These are phyloP conservation scores for Russula lepida DNA, from an alignment of 768 basidiomycete species.

Conservation along the genomic window DNA sequence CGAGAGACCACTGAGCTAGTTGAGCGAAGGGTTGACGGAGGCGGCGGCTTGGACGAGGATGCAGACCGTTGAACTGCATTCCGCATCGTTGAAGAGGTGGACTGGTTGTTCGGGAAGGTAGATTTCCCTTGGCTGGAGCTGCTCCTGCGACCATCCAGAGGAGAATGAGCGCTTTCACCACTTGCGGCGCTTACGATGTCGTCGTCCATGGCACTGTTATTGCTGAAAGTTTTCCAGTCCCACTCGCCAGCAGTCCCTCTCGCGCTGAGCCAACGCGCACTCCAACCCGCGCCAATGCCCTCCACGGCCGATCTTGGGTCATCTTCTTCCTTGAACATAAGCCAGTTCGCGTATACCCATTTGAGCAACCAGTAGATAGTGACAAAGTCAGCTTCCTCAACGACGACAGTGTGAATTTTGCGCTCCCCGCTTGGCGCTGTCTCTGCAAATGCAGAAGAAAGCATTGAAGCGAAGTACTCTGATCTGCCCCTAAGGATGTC, in stretches of 20 bases:
- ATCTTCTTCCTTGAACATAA: slow-evolving; percentile 59
- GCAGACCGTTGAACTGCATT: not conserved
- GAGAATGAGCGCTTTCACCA: slow-evolving; percentile 37
- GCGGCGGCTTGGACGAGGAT: slow-evolving; percentile 1
- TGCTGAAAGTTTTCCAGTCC: slow-evolving; percentile 63
- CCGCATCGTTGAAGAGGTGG: not conserved
- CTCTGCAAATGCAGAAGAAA: slow-evolving; percentile 64
- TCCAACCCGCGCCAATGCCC: slow-evolving; percentile 60
- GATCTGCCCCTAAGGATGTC: slow-evolving; percentile 67
- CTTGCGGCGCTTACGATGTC: slow-evolving; percentile 46
- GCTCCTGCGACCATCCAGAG: slow-evolving; percentile 15
- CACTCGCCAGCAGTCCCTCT: slow-evolving; percentile 41
- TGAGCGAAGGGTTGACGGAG: slow-evolving; percentile 16
- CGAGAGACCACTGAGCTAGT: slow-evolving; percentile 6
- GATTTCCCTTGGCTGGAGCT: slow-evolving; percentile 16
- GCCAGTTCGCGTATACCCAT: slow-evolving; percentile 69
- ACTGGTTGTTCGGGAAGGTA: slow-evolving; percentile 11
- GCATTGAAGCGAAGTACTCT: slow-evolving; percentile 72
- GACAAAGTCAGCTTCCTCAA: slow-evolving; percentile 71
- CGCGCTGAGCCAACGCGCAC: slow-evolving; percentile 45
- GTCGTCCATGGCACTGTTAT: slow-evolving; percentile 26
- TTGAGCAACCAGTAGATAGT: slow-evolving; percentile 76
- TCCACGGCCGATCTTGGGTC: slow-evolving; percentile 62
- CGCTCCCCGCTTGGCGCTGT: slow-evolving; percentile 40
- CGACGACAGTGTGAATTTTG: slow-evolving; percentile 55